Percentiles rank a stretch among this genome's conserved stretches.
These are phyloP conservation scores for Penicillium herquei DNA, from an alignment of 495 filamentous ascomycete species.

Conservation along the genomic window DNA sequence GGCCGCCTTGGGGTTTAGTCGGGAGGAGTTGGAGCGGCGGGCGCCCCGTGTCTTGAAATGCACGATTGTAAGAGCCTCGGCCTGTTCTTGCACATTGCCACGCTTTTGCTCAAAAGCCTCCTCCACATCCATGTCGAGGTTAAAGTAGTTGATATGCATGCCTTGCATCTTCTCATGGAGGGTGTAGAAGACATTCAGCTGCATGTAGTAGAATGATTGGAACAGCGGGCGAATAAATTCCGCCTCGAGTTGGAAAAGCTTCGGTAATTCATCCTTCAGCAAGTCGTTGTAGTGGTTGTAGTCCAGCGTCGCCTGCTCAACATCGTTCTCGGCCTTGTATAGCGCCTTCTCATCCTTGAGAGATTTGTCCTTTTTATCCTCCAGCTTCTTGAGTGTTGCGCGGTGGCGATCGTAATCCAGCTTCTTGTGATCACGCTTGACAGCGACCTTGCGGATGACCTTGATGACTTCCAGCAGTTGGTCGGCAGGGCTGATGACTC, in stretches of 20 bases:
- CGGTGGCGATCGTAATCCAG: slow-evolving; percentile 91
- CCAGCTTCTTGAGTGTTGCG: slow-evolving; percentile 81
- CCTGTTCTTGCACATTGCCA: slow-evolving; percentile 77
- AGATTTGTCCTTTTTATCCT: slow-evolving; percentile 96
- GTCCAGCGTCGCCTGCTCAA: slow-evolving; percentile 90
- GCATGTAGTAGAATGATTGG: slow-evolving; percentile 99
- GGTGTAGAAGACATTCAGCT: slow-evolving; percentile 99
- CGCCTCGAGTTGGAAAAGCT: slow-evolving; percentile 86
- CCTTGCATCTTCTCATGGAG: slow-evolving; percentile 96
- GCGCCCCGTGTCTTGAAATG: slow-evolving; percentile 84
- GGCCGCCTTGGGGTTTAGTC: slow-evolving; percentile 40
- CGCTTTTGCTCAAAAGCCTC: slow-evolving; percentile 86
- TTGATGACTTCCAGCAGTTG: slow-evolving; percentile 95
- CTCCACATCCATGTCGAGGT: slow-evolving; percentile 84
- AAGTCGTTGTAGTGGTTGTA: slow-evolving; percentile 97
- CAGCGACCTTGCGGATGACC: slow-evolving; percentile 80
- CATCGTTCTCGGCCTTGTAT: slow-evolving; percentile 91
- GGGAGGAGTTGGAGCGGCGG: slow-evolving; percentile 42
- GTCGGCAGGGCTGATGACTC: slow-evolving; percentile 90
- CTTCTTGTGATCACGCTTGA: slow-evolving; percentile 96
- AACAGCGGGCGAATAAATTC: slow-evolving; percentile 98
- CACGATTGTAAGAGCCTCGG: slow-evolving; percentile 75
- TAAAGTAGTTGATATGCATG: slow-evolving; percentile 96
- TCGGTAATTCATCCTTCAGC: slow-evolving; percentile 91
- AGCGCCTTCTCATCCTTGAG: slow-evolving; percentile 96